Evolutionary conservation across 768 basidiomycete genomes (phyloP), one percentile per base, ranked within the genome.

Genomic region (Goffeauzyma gilvescens): DNA sequence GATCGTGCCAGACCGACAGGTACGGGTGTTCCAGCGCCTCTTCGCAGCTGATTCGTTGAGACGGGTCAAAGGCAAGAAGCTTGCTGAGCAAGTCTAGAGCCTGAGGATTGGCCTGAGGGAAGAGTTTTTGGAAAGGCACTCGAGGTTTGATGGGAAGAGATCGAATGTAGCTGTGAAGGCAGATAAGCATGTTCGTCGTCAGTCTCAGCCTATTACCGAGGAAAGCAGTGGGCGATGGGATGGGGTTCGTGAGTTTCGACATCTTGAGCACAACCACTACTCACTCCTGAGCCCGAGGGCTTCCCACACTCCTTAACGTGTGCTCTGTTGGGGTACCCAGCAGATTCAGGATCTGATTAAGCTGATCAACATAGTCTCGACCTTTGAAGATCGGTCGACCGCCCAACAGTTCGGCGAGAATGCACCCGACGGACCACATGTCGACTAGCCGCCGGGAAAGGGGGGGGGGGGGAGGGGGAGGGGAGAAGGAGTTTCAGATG

Each of bases 241-340:
- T n/a, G n/a, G n/a, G n/a, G n/a, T n/a, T n/a, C n/a, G n/a, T n/a
- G n/a, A n/a, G n/a, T n/a, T n/a, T n/a, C n/a, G 39, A 13, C 7
- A 6, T 14, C 14, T 21, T 23, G n/a, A n/a, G n/a, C n/a, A n/a
- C n/a, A n/a, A n/a, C n/a, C n/a, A n/a, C n/a, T n/a, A 48, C 57
- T 51, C 41, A 59, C 56, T 63, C 61, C 49, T 63, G 61, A 14
- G 61, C 87, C 46, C 93, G 72, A 24, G 93, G 90, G 27, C 82
- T 86, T 18, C 93, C 93, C 38, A 98, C 89, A 35, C 93, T 78
- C 35, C 90, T 78, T 10, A 98, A 75, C 0, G 93, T 93, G 49
- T 90, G 85, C 61, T 98, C 93, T 15, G 83, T 82, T 1, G 90
- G 93, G 0, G 93, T 96, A 20, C 93, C 93, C n/a, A 96, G 76